Evolutionary conservation across 257 asterid species (phyloP), one percentile per base, ranked within the genome.

Genomic region (Solanum pennellii): DNA sequence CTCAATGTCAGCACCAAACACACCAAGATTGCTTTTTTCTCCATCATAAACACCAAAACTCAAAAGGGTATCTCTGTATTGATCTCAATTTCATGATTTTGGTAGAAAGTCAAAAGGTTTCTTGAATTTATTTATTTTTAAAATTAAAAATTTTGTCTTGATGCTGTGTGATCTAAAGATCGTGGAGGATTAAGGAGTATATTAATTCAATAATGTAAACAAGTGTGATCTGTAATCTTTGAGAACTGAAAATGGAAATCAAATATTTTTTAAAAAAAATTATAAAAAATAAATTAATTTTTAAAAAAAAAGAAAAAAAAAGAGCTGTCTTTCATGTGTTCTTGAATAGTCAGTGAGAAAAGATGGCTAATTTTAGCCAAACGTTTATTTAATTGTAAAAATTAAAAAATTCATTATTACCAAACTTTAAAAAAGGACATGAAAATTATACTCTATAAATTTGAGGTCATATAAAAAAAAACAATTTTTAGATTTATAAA

Each of bases 41-140:
- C 87, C 92, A 87, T 90, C 33, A 87, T 83, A 87, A 89, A 87
- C 83, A 80, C 90, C 27, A 82, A 82, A 89, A 87, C 83, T 79
- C 91, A 68, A 87, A 89, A 72, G 91, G 90, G 88, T 14, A 16
- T 86, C 16, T 33, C 73, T 33, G 14, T 31, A 49, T 45, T 62
- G 88, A 52, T 86, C 88, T 47, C 12, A 47, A 86, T 73, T 86
- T 86, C 88, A 86, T 86, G 52, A 14, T 86, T 86, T 49, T 23
- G 74, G 39, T 14, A 11, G 45, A 84, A 84, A 42, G 87, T 84
- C 87, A 84, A 84, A 84, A 69, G 76, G 20, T 62, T 62, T 83
- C 41, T 83, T 56, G 62, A 77, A 77, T 44, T 15, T 1, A 4
- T n/a, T 20, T 60, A 11, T 33, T 31, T 68, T 33, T 72, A 9